phyloP scores from a whole-genome alignment of 1,284 basidiomycete species.

The Peniophora sp. region DNA sequence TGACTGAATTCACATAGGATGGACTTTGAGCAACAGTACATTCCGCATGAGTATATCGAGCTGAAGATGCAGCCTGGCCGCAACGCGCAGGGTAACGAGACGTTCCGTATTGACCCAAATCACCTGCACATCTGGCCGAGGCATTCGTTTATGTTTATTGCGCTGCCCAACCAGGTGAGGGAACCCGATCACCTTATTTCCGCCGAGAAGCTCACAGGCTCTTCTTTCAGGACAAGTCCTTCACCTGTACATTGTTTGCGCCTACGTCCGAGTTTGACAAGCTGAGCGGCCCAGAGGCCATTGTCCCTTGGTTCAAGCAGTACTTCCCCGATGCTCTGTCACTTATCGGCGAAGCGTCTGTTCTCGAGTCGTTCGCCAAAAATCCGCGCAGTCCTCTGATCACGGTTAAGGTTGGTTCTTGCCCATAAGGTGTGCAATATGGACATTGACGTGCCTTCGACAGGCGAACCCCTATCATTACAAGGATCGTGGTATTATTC shows the following conservation, averaged over 20 bases:
- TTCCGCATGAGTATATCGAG: slow-evolving; percentile 94
- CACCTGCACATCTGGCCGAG: slow-evolving; percentile 99
- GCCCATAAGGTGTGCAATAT: slow-evolving; percentile 6
- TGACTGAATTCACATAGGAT: slow-evolving; percentile 48
- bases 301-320: slow-evolving; percentile 71
- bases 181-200: slow-evolving; percentile 11
- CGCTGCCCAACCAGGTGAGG: slow-evolving; percentile 87
- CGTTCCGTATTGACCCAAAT: slow-evolving; percentile 84
- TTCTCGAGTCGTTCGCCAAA: slow-evolving; percentile 70
- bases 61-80: slow-evolving; percentile 86
- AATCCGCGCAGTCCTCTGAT: slow-evolving; percentile 89
- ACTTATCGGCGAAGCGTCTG: slow-evolving; percentile 73
- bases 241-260: slow-evolving; percentile 91
- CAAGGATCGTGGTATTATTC: slow-evolving; percentile 78
- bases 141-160: slow-evolving; percentile 98
- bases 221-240: slow-evolving; percentile 63
- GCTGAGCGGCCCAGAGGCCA: slow-evolving; percentile 50
- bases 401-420: slow-evolving; percentile 71
- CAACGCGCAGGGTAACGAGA: slow-evolving; percentile 49
- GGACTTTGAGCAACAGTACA: slow-evolving; percentile 92
- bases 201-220: slow-evolving; percentile 15
- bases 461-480: slow-evolving; percentile 87
- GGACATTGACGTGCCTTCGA: slow-evolving; percentile 4
- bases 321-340: slow-evolving; percentile 86
- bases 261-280: slow-evolving; percentile 74